These are phyloP conservation scores for Stylonectria norvegica DNA, from an alignment of 2,329 filamentous ascomycete species.

Conservation along the genomic window DNA sequence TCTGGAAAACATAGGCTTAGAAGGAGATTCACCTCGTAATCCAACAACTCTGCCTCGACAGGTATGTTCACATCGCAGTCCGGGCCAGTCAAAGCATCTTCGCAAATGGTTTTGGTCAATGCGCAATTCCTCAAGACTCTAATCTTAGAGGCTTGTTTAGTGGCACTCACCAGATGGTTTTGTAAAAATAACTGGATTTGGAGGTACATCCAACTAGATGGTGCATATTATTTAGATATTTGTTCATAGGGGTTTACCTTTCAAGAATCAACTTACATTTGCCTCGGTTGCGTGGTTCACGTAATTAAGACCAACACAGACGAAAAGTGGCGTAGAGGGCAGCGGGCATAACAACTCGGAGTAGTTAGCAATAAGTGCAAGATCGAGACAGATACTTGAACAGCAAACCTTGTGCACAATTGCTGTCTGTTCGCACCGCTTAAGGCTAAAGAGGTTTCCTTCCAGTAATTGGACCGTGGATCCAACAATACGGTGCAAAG, in stretches of 20 bases:
- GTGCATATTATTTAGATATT: neutral
- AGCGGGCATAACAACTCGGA: neutral
- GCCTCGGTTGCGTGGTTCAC: neutral
- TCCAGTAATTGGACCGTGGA: neutral
- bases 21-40: neutral
- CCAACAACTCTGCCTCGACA: neutral
- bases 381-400: neutral
- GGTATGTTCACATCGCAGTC: neutral
- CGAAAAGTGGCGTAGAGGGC: neutral
- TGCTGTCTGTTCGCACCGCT: neutral
- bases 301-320: neutral
- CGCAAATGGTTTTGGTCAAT: no score
- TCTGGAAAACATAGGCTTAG: neutral
- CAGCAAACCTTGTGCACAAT: neutral
- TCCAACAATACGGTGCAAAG: neutral
- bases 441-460: neutral
- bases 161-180: neutral
- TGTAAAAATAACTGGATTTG: neutral
- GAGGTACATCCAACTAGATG: neutral
- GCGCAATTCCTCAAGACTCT: no score
- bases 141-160: no score
- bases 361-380: neutral
- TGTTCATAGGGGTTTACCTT: neutral
- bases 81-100: neutral
- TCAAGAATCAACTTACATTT: neutral